Evolutionary conservation across 2,329 filamentous ascomycete species (phyloP).

Genomic region (Aspergillus sp.): DNA sequence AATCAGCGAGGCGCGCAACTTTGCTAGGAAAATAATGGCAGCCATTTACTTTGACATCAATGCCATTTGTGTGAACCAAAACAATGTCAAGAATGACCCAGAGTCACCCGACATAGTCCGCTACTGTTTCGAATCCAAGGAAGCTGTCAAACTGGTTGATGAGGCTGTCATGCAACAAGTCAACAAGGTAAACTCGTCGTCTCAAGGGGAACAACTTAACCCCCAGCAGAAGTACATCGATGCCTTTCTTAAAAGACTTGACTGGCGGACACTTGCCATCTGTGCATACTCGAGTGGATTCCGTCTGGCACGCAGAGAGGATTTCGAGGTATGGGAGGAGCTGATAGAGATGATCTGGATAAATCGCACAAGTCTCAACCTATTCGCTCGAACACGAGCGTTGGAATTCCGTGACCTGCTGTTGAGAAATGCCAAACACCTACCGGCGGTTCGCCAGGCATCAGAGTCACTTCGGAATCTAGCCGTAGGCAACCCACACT

Average conservation of each 20-base stretch:
- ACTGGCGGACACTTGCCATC: slow-evolving; percentile 23
- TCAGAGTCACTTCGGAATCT: slow-evolving; percentile 1
- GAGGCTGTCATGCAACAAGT: background rate
- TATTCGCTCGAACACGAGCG: slow-evolving; percentile 17
- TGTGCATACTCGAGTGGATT: slow-evolving; percentile 22
- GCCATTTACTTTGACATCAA: slow-evolving; percentile 7
- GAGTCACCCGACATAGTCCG: background rate
- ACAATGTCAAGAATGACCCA: background rate
- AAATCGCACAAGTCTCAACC: slow-evolving; percentile 18
- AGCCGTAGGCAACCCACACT: slow-evolving; percentile 10
- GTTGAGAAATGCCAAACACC: slow-evolving; percentile 5
- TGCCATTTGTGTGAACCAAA: background rate
- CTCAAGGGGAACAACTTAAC: background rate
- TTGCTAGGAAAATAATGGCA: slow-evolving; percentile 1
- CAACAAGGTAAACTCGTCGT: background rate
- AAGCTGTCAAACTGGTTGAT: background rate
- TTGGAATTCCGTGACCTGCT: slow-evolving; percentile 20
- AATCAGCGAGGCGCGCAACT: too few species aligned
- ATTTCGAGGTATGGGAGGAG: slow-evolving; percentile 8
- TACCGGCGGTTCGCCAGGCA: slow-evolving; percentile 3
- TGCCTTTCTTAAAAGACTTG: slow-evolving; percentile 4
- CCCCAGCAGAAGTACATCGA: too few species aligned
- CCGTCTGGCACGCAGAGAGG: slow-evolving; percentile 6
- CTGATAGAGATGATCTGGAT: slow-evolving; percentile 10
- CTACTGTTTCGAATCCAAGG: background rate